These are phyloP conservation scores for Cladobotryum mycophilum DNA, from an alignment of 2,329 filamentous ascomycete species.

Conservation along the genomic window DNA sequence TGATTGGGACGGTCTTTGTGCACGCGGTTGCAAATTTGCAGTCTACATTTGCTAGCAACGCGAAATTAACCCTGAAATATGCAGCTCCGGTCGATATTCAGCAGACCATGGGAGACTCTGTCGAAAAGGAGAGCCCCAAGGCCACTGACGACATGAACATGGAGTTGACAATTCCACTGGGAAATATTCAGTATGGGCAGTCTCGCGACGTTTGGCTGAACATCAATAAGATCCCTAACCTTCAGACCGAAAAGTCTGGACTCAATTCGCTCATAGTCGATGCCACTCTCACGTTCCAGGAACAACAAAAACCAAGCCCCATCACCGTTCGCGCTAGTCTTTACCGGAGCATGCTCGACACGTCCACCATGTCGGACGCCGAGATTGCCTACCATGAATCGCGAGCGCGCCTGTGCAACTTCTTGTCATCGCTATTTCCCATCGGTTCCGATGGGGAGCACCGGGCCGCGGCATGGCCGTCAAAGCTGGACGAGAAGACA, in stretches of 20 bases:
- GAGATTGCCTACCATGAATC: conserved; percentile 47
- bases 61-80: conserved; percentile 37
- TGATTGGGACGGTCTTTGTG: conserved; percentile 58
- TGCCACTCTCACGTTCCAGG: conserved; percentile 30
- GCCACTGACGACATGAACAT: conserved; percentile 10
- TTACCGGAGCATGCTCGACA: conserved; percentile 16
- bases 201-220: conserved; percentile 48
- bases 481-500: conserved; percentile 19
- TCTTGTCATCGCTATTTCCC: conserved; percentile 40
- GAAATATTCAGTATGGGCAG: conserved; percentile 56
- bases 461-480: conserved; percentile 2
- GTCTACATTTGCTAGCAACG: conserved; percentile 47
- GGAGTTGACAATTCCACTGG: conserved; percentile 36
- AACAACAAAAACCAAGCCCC: conserved; percentile 9
- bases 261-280: conserved; percentile 19
- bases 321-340: neutral
- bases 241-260: neutral
- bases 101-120: conserved; percentile 33
- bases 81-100: conserved; percentile 30
- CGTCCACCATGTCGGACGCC: conserved; percentile 20
- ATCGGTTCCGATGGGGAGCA: conserved; percentile 18
- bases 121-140: conserved; percentile 28
- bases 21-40: conserved; percentile 57
- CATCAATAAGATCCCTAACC: conserved; percentile 17
- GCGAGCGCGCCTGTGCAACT: conserved; percentile 43